Conservation (phyloP, 2,329 filamentous ascomycete genomes). For the Trematosphaeria pertusa region DNA sequence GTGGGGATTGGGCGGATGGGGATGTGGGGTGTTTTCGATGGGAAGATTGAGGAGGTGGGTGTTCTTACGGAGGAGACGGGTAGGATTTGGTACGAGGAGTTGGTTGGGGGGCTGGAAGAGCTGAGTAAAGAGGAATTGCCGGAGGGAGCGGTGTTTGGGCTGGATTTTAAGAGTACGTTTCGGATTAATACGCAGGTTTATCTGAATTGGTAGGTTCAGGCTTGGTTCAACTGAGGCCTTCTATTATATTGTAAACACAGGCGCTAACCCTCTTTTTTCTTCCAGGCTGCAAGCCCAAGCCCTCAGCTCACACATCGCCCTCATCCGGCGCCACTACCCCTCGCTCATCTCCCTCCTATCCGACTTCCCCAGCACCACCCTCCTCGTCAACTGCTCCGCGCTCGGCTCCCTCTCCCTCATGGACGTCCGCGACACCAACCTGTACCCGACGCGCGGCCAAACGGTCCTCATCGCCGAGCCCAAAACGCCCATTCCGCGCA, state of each 20-base stretch:
- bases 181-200: conserved; percentile 49
- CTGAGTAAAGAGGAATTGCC: conserved; percentile 42
- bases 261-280: too few species aligned
- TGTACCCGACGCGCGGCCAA: conserved; percentile 81
- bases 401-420: conserved; percentile 76
- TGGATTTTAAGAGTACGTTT: conserved; percentile 46
- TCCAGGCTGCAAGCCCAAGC: conserved; percentile 65
- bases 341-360: conserved; percentile 74
- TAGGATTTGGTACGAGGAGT: conserved; percentile 52
- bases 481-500: conserved; percentile 45
- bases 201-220: conserved; percentile 40
- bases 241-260: not conserved
- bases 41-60: conserved; percentile 38
- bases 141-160: conserved; percentile 43
- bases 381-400: conserved; percentile 87
- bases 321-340: conserved; percentile 51
- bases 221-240: not conserved
- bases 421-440: conserved; percentile 77
- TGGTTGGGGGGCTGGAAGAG: conserved; percentile 47
- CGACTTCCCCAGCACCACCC: conserved; percentile 67
- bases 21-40: conserved; percentile 41
- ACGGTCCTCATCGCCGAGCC: conserved; percentile 73
- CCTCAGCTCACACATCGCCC: conserved; percentile 71
- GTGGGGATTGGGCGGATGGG: conserved; percentile 33
- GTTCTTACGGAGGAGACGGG: conserved; percentile 47